A percentile compares a stretch with the other conserved stretches of the same genome.
Conservation (phyloP, 345 rosid genomes). For the Clausena lansium region DNA sequence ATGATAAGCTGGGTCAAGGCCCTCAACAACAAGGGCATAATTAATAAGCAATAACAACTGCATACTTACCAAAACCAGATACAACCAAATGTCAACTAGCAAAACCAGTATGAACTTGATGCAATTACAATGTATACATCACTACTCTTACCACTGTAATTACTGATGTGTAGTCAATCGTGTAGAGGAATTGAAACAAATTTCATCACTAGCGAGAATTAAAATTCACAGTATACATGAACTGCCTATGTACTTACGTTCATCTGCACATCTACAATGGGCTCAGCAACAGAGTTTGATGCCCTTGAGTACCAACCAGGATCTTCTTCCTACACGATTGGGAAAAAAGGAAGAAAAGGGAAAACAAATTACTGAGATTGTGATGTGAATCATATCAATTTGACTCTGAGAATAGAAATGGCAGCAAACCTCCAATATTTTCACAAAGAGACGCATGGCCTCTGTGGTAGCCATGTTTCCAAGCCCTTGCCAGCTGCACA, state of each 20-base stretch:
- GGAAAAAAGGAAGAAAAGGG: background rate
- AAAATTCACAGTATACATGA: background rate
- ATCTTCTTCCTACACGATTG: conserved; percentile 79
- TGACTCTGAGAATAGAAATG: conserved; percentile 19
- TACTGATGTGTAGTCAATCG: background rate
- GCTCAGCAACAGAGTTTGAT: conserved; percentile 63
- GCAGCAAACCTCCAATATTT: conserved; percentile 80
- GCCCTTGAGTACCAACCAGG: conserved; percentile 96
- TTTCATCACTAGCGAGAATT: background rate
- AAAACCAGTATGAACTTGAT: background rate
- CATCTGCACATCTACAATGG: conserved; percentile 62
- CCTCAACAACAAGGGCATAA: background rate
- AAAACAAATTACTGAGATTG: background rate
- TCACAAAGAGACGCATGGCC: conserved; percentile 99
- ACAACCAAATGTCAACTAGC: background rate
- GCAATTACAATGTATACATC: background rate
- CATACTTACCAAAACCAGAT: background rate
- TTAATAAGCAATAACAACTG: background rate
- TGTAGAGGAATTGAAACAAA: background rate
- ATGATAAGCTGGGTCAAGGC: background rate
- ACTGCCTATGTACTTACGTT: conserved; percentile 51
- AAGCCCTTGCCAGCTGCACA: conserved; percentile 91
- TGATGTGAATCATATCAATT: background rate
- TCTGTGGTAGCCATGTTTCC: conserved; percentile 91
- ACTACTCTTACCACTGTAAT: conserved; percentile 1